Evolutionary conservation across 495 filamentous ascomycete genomes (phyloP).

Genomic region (Cladorrhinum samala): DNA sequence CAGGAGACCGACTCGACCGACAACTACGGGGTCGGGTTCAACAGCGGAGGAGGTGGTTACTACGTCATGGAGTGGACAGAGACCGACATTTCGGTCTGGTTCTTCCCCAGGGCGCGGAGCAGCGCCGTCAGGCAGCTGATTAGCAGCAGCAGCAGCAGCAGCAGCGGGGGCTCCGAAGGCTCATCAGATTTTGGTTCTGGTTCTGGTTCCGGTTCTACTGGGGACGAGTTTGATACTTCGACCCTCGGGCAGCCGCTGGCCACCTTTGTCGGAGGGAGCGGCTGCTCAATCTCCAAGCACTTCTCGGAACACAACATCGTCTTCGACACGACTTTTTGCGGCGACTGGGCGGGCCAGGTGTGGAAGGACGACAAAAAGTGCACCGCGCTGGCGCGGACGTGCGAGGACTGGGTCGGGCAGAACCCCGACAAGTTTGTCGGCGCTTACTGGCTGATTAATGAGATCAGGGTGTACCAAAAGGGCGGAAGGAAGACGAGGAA

Average conservation of each 20-base stretch:
- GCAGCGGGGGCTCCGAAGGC: too few species aligned
- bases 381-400: conserved; percentile 42
- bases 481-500: too few species aligned
- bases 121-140: too few species aligned
- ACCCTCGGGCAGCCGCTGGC: conserved; percentile 64
- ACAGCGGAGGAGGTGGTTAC: conserved; percentile 64
- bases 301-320: conserved; percentile 72
- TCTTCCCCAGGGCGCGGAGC: conserved; percentile 77
- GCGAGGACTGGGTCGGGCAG: conserved; percentile 58
- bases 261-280: conserved; percentile 47
- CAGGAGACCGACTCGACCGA: conserved; percentile 38
- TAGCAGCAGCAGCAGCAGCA: not conserved
- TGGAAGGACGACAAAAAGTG: conserved; percentile 39
- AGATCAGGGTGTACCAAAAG: conserved; percentile 54
- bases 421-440: conserved; percentile 56
- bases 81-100: conserved; percentile 65
- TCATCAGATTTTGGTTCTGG: too few species aligned
- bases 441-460: conserved; percentile 69
- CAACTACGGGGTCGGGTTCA: conserved; percentile 66
- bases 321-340: conserved; percentile 83
- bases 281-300: conserved; percentile 57
- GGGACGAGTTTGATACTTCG: too few species aligned
- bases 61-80: conserved; percentile 74
- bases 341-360: conserved; percentile 75
- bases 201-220: too few species aligned